phyloP scores from a whole-genome alignment of 768 basidiomycete species.

The Leccinum fibrillosum region DNA sequence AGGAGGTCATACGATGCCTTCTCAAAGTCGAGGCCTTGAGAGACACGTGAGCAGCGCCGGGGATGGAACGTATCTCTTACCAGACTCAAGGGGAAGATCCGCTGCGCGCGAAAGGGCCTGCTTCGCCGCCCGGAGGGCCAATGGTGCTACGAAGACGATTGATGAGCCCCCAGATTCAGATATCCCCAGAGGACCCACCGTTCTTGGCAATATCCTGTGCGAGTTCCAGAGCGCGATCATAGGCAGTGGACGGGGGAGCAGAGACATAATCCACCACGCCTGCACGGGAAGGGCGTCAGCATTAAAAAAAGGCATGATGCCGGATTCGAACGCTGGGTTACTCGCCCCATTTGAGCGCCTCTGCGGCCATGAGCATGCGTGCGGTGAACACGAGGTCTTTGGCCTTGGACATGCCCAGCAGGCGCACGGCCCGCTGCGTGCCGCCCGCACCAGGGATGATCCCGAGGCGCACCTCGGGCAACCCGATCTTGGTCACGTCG shows the following conservation, averaged over 20 bases:
- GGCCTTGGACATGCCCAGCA: constrained; percentile 75
- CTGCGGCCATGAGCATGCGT: constrained; percentile 57
- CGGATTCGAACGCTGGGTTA: background rate
- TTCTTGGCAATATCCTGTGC: constrained; percentile 64
- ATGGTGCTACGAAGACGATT: constrained; percentile 53
- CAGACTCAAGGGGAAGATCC: constrained; percentile 77
- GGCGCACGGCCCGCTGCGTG: constrained; percentile 76
- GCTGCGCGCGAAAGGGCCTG: constrained; percentile 76
- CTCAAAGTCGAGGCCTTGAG: constrained; percentile 88
- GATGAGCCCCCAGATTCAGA: background rate
- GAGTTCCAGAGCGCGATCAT: constrained; percentile 67
- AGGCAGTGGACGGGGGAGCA: constrained; percentile 52
- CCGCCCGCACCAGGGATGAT: constrained; percentile 93
- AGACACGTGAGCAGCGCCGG: background rate
- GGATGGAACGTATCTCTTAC: constrained; percentile 28
- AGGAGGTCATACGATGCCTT: constrained; percentile 80
- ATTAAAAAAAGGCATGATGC: background rate
- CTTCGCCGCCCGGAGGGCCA: constrained; percentile 87
- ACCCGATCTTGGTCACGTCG: constrained; percentile 77
- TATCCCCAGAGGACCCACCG: constrained; percentile 40
- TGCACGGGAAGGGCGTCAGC: constrained; percentile 31
- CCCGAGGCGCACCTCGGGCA: constrained; percentile 76
- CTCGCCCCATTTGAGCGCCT: constrained; percentile 72
- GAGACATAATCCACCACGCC: constrained; percentile 84
- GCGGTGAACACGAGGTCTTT: constrained; percentile 88